Evolutionary conservation across 1,139 yeast species (phyloP).

Genomic region (Debaryomyces sp.): DNA sequence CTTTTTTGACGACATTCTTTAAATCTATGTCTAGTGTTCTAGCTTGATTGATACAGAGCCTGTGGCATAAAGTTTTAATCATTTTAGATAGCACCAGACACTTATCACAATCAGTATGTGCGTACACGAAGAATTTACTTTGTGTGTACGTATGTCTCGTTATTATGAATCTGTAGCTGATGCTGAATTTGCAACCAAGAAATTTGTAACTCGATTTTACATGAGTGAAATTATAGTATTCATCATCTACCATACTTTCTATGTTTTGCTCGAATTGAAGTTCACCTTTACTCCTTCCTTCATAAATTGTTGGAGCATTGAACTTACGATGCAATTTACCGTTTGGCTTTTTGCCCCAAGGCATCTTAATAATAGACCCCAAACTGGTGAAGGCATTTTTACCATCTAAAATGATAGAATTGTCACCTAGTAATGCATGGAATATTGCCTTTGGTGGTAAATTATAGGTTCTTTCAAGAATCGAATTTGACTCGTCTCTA

Average conservation of each 20-base stretch:
- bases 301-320: constrained; percentile 21
- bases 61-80: constrained; percentile 16
- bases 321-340: constrained; percentile 27
- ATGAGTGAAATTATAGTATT: constrained; percentile 61
- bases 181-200: constrained; percentile 55
- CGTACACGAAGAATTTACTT: constrained; percentile 53
- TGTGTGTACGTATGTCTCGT: constrained; percentile 48
- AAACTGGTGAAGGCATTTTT: constrained; percentile 22
- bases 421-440: constrained; percentile 82
- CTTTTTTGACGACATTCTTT: constrained; percentile 24
- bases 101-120: constrained; percentile 26
- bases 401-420: constrained; percentile 45
- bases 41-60: constrained; percentile 20
- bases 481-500: constrained; percentile 19
- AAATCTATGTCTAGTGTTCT: constrained; percentile 25
- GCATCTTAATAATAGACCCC: constrained; percentile 24
- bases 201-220: constrained; percentile 46
- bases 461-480: constrained; percentile 42
- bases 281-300: constrained; percentile 16
- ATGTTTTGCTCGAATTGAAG: constrained; percentile 51
- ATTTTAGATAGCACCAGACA: constrained; percentile 24
- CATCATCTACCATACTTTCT: constrained; percentile 61
- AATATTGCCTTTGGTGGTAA: constrained; percentile 82
- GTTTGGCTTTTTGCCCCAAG: constrained; percentile 30
- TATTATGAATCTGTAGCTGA: constrained; percentile 56